A percentile compares a stretch with the other conserved stretches of the same genome.
Evolutionary conservation across 306 rosid genomes (phyloP).

Genomic region (Hippophae tibetana): DNA sequence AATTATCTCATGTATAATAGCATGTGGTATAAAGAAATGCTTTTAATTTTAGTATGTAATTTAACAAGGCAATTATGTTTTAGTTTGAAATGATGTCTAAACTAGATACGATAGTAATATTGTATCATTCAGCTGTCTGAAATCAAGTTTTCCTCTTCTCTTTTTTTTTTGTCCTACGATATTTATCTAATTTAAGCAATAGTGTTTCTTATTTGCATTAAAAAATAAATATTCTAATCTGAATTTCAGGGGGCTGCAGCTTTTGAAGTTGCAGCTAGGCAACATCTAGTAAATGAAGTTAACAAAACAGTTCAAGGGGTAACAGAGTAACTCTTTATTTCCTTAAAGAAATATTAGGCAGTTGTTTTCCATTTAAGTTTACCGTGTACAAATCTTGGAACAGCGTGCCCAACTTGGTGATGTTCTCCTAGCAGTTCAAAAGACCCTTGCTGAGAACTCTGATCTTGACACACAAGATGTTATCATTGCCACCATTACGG

Average conservation of each 20-base stretch:
- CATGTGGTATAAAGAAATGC: no score
- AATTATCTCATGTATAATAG: no score
- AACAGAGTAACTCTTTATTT: conserved; percentile 14
- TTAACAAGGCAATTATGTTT: no score
- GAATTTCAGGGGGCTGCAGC: conserved; percentile 79
- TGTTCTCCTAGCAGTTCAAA: conserved; percentile 93
- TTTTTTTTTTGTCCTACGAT: no score
- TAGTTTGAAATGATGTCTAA: no score
- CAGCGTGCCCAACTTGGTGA: conserved; percentile 98
- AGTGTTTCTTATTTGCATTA: no score
- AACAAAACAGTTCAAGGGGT: conserved; percentile 97
- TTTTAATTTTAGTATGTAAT: no score
- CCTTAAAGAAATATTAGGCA: conserved; percentile 2
- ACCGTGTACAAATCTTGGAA: conserved; percentile 23
- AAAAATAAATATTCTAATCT: not conserved
- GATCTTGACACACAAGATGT: conserved; percentile 94
- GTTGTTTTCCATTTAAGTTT: not conserved
- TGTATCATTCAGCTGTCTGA: no score
- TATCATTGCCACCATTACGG: conserved; percentile 44
- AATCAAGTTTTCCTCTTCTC: no score
- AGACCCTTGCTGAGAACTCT: conserved; percentile 89
- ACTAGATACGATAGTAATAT: no score
- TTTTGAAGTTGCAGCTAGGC: conserved; percentile 96
- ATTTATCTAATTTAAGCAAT: no score
- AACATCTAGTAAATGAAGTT: conserved; percentile 66